Conservation (phyloP, 352 stramenopile genomes). For the Thraustochytrium sp. region DNA sequence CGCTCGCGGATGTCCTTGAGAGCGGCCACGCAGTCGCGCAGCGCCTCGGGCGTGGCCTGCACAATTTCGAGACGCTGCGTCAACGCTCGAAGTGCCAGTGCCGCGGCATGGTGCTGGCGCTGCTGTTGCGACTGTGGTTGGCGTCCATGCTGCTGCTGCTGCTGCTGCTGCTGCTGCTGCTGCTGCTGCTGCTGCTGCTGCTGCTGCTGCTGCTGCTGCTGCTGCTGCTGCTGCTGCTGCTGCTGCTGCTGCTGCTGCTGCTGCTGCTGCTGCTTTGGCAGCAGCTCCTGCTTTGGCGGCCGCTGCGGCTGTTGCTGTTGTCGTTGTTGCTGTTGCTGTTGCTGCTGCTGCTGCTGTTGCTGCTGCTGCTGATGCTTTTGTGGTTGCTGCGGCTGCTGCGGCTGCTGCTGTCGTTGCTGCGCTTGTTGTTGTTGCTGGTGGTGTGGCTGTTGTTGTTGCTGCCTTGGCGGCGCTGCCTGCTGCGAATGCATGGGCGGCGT, state of each 20-base stretch:
- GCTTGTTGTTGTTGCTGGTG: too few relatives aligned
- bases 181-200: neutral
- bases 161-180: neutral
- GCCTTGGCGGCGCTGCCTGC: too few relatives aligned
- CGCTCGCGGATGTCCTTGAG: conserved; percentile 15
- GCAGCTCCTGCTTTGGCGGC: too few relatives aligned
- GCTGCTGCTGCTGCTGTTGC: neutral
- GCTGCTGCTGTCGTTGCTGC: too few relatives aligned
- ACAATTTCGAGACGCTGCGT: conserved; percentile 3
- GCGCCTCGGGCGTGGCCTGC: neutral
- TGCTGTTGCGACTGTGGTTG: neutral
- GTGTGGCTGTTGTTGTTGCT: too few relatives aligned
- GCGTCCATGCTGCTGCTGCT: neutral
- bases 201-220: neutral
- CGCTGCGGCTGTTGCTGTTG: too few relatives aligned
- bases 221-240: neutral
- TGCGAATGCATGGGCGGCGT: too few relatives aligned
- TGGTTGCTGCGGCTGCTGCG: too few relatives aligned
- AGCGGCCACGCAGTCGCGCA: neutral
- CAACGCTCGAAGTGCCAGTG: neutral
- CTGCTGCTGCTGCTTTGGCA: neutral
- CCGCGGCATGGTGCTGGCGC: neutral
- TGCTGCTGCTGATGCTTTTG: neutral
- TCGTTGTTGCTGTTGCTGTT: too few relatives aligned
- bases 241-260: neutral